phyloP scores from a whole-genome alignment of 306 rosid genomes.

The Hippophae tibetana region DNA sequence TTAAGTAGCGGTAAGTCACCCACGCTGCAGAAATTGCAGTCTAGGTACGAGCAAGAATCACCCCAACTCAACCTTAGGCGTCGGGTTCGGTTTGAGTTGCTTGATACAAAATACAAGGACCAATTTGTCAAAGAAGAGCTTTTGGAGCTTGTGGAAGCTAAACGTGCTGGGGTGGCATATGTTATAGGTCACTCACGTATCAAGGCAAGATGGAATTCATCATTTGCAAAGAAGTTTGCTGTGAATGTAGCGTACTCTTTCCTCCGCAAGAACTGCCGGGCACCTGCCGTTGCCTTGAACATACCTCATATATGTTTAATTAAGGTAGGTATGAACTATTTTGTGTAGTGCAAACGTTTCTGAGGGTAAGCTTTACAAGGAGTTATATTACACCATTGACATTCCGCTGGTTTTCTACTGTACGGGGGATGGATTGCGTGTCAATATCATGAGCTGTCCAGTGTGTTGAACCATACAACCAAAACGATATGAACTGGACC shows the following conservation, averaged over 20 bases:
- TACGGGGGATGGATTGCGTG: no score
- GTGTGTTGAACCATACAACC: no score
- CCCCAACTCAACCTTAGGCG: slow-evolving; percentile 41
- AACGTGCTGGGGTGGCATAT: slow-evolving; percentile 71
- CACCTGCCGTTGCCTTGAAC: slow-evolving; percentile 69
- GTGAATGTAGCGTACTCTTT: slow-evolving; percentile 63
- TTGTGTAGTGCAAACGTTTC: slow-evolving; percentile 36
- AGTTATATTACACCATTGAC: no score
- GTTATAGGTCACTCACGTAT: slow-evolving; percentile 69
- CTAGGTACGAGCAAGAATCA: slow-evolving; percentile 70
- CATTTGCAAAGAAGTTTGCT: slow-evolving; percentile 51
- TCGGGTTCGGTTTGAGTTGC: slow-evolving; percentile 40
- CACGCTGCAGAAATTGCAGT: slow-evolving; percentile 51
- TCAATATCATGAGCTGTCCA: no score
- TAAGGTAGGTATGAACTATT: slow-evolving; percentile 78
- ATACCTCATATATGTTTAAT: slow-evolving; percentile 82
- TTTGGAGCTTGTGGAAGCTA: slow-evolving; percentile 74
- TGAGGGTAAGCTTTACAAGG: background rate
- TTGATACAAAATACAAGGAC: slow-evolving; percentile 51
- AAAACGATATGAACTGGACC: no score
- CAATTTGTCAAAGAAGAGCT: slow-evolving; percentile 66
- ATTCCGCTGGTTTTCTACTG: no score
- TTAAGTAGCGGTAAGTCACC: slow-evolving; percentile 55
- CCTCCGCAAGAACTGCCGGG: slow-evolving; percentile 76
- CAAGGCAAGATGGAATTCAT: slow-evolving; percentile 65